Evolutionary conservation across 2,329 filamentous ascomycete species (phyloP), one percentile per base, ranked within the genome.

Genomic region (Fonsecaea monophora): DNA sequence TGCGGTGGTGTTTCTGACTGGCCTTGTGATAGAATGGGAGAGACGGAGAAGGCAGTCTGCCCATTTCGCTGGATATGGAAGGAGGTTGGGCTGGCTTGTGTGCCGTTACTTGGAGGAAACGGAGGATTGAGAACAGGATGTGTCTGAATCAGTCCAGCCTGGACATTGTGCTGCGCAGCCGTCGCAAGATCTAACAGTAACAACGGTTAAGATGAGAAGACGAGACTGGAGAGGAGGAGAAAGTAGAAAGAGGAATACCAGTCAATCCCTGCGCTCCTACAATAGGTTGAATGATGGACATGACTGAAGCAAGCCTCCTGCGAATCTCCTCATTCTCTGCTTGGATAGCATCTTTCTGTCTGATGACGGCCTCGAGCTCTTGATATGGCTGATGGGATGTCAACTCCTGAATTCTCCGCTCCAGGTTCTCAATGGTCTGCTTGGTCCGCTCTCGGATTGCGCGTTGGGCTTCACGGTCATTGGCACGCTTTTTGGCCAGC

Each of bases 391-490:
- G 89, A 79, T 92, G 90, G 65, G 86, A 89, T 65, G 91, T 91
- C 71, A 96, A 84, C 69, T 94, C 90, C 63, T 86, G 83, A 68
- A 96, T 93, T 68, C 87, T 85, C 67, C 83, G 84, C 77, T 95
- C 90, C 66, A 95, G 82, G 6, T 80, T 81, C 75, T 94, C 91
- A 72, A 95, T 95, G 77, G 91, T 90, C 65, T 88, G 86, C 79
- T 90, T 92, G 34, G 92, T 95, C 63, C 92, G 87, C 80, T 94
- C 91, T 50, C 92, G 86, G 67, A 96, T 95, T 45, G 91, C 92
- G 57, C 92, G 86, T 77, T 96, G 92, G 35, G 92, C 92, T 78
- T 96, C 92, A 65, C 92, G 89, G 77, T 96, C 92, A 85, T 97
- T 97, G 74, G 92, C 92, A 70, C 94, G 86, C 82, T 97, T 97